Evolutionary conservation across 768 basidiomycete genomes (phyloP).

Genomic region (Boletus coccyginus): DNA sequence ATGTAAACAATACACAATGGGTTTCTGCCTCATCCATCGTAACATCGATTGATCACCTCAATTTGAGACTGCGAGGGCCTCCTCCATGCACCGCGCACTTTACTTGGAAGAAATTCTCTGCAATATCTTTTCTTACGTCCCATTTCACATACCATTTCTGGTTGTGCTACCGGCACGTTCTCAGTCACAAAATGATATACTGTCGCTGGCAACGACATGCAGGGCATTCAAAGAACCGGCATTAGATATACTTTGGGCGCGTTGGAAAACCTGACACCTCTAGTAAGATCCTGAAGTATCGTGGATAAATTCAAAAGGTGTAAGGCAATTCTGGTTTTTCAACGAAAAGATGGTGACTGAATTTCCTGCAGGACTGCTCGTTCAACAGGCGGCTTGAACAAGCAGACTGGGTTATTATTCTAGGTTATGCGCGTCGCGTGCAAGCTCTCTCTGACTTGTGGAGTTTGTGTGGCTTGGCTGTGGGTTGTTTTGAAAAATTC

Average conservation of each 20-base stretch:
- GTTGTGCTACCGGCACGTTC: too few relatives aligned
- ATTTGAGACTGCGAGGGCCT: too few relatives aligned
- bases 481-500: neutral
- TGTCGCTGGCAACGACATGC: constrained; percentile 7
- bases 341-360: neutral
- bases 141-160: too few relatives aligned
- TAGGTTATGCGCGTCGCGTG: constrained; percentile 10
- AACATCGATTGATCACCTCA: too few relatives aligned
- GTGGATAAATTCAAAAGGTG: neutral
- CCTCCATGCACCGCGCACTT: constrained; percentile 12
- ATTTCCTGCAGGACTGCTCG: neutral
- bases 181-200: neutral
- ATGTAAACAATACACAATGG: too few relatives aligned
- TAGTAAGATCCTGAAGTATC: constrained; percentile 6
- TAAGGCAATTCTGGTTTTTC: neutral
- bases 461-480: neutral
- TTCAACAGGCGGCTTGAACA: neutral
- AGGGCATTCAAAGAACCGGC: constrained; percentile 13
- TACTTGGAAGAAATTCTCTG: constrained; percentile 10
- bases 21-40: too few relatives aligned
- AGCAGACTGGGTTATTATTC: constrained; percentile 5
- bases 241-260: constrained; percentile 8
- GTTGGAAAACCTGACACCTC: constrained; percentile 9
- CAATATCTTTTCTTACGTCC: neutral
- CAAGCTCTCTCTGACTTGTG: neutral